These are phyloP conservation scores for Beauveria varroae DNA, from an alignment of 2,329 filamentous ascomycete genomes.

Conservation along the genomic window DNA sequence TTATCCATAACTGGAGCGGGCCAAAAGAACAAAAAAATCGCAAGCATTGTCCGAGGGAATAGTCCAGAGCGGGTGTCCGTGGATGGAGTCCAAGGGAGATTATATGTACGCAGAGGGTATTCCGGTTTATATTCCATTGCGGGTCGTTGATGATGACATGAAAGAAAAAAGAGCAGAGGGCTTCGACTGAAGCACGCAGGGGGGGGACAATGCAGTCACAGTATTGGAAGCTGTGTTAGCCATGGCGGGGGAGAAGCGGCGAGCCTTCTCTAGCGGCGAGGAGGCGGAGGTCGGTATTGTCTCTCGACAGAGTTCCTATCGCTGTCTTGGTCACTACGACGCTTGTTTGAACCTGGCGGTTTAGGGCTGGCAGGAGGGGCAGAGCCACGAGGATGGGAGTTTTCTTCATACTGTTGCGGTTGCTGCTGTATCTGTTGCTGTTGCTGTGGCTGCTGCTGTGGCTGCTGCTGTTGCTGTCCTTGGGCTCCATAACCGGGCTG, in stretches of 20 bases:
- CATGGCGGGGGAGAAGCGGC: not conserved
- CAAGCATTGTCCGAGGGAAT: constrained; percentile 12
- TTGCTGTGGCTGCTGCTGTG: constrained; percentile 16
- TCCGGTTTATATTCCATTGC: constrained; percentile 9
- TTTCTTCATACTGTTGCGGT: constrained; percentile 40
- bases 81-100: constrained; percentile 2
- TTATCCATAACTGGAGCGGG: constrained; percentile 19
- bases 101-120: not conserved
- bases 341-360: constrained; percentile 30
- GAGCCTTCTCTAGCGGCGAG: constrained; percentile 26
- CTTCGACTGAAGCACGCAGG: constrained; percentile 20
- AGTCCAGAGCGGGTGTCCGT: constrained; percentile 7
- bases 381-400: constrained; percentile 32
- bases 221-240: not conserved
- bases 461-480: constrained; percentile 30
- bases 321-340: constrained; percentile 35
- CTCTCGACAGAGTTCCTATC: constrained; percentile 32
- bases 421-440: constrained; percentile 17
- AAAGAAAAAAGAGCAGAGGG: not conserved
- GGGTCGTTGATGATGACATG: constrained; percentile 2
- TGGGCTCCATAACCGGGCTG: constrained; percentile 25
- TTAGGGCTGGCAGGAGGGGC: constrained; percentile 32
- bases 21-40: constrained; percentile 14
- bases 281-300: constrained; percentile 29
- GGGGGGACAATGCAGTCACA: constrained; percentile 20